A percentile compares a stretch with the other conserved stretches of the same genome.
These are phyloP conservation scores for Talaromyces liani DNA, from an alignment of 495 filamentous ascomycete species.

Conservation along the genomic window DNA sequence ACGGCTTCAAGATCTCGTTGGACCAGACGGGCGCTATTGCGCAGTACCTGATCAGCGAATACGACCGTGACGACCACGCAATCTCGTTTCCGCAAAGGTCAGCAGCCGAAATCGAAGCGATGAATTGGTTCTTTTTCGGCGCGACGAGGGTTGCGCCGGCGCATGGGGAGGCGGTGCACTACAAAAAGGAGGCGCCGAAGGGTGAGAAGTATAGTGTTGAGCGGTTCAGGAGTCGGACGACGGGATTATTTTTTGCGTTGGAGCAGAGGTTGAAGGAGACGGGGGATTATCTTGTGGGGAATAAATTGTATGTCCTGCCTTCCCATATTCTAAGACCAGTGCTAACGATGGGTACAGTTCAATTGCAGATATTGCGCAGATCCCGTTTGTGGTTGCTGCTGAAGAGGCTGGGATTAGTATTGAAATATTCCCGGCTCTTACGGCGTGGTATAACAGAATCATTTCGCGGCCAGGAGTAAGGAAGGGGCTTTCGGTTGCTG, in stretches of 20 bases:
- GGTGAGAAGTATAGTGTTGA: background rate
- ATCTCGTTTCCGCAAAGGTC: background rate
- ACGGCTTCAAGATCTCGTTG: background rate
- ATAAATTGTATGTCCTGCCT: background rate
- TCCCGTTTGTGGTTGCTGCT: constrained; percentile 25
- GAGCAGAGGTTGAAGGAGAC: background rate
- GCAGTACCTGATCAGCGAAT: background rate
- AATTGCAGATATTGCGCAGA: background rate
- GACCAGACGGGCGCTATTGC: background rate
- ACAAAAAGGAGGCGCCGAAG: background rate
- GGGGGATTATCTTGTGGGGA: background rate
- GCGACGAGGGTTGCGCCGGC: background rate
- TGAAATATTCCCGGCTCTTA: constrained; percentile 4
- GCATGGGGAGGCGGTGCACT: background rate
- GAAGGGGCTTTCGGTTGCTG: background rate
- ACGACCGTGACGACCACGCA: background rate
- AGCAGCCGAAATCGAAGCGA: background rate
- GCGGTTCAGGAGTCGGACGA: background rate
- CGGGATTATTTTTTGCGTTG: background rate
- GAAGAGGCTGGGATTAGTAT: constrained; percentile 7
- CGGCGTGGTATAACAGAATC: background rate
- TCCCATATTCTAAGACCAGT: background rate
- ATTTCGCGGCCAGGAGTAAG: background rate
- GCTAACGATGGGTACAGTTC: background rate
- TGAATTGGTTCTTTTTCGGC: background rate